Conservation (phyloP, 2,329 filamentous ascomycete species). For the Xylaria hypoxylon region DNA sequence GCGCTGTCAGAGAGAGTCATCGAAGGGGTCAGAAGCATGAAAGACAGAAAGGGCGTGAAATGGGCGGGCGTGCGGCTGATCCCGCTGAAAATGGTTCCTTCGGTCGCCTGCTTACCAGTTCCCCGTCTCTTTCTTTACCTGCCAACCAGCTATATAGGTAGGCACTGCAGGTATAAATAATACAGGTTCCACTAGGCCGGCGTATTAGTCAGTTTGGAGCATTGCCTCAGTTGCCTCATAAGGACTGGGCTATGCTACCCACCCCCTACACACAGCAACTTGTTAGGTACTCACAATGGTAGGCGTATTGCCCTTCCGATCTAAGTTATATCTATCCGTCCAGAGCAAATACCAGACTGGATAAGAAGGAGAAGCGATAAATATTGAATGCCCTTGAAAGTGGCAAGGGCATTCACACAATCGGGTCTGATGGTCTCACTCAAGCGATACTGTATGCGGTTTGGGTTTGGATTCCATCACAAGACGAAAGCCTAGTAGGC, state of each 20-base stretch:
- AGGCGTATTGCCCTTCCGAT: conserved; percentile 9
- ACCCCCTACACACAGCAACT: conserved; percentile 1
- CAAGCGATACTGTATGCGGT: conserved; percentile 12
- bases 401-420: conserved; percentile 2
- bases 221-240: conserved; percentile 36
- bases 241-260: conserved; percentile 36
- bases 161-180: conserved; percentile 39
- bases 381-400: conserved; percentile 11
- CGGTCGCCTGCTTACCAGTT: conserved; percentile 45
- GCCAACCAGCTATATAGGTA: conserved; percentile 23
- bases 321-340: background rate
- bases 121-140: conserved; percentile 29
- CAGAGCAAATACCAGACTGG: background rate
- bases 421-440: conserved; percentile 7
- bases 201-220: conserved; percentile 39
- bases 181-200: conserved; percentile 39
- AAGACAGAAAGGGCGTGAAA: conserved; percentile 36
- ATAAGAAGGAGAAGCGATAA: conserved; percentile 7
- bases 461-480: conserved; percentile 25
- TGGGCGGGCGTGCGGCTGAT: conserved; percentile 51
- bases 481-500: conserved; percentile 29
- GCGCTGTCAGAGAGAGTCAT: conserved; percentile 46
- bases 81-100: conserved; percentile 40
- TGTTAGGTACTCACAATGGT: background rate
- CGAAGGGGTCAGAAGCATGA: conserved; percentile 48